phyloP scores from a whole-genome alignment of 805 yeast species.

The Saccharomyces paradoxus region DNA sequence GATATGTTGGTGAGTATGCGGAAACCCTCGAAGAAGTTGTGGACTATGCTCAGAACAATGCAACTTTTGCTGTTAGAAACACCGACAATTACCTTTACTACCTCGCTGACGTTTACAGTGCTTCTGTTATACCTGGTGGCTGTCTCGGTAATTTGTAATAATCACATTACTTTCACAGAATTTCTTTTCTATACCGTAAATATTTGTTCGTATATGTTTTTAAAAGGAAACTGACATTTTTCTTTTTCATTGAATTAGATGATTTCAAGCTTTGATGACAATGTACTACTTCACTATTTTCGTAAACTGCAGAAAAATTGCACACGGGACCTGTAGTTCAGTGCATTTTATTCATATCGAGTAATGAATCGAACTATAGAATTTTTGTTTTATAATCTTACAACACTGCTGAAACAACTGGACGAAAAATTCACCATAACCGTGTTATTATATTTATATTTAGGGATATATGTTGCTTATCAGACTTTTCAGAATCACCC shows the following conservation, averaged over 20 bases:
- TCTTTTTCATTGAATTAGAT: neutral
- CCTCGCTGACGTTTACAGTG: constrained; percentile 29
- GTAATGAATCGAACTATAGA: no score
- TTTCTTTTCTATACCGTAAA: neutral
- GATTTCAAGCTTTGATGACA: neutral
- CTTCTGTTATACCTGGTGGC: constrained; percentile 26
- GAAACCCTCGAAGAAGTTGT: constrained; percentile 31
- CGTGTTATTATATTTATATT: no score
- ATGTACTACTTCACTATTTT: no score
- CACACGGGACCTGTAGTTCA: no score
- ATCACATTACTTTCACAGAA: neutral
- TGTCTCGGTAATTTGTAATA: constrained; percentile 10
- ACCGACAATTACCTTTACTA: constrained; percentile 29
- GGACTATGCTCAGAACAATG: constrained; percentile 28
- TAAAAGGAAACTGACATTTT: neutral
- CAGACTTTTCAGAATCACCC: no score
- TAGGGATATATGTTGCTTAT: no score
- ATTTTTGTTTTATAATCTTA: no score
- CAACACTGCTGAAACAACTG: no score
- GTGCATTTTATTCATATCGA: no score
- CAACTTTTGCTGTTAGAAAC: constrained; percentile 32
- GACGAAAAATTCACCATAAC: no score
- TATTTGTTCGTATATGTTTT: neutral
- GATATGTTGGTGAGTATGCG: constrained; percentile 31
- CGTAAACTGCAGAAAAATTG: no score